These are phyloP conservation scores for Sporothrix pallida DNA, from an alignment of 2,329 filamentous ascomycete species.

Conservation along the genomic window DNA sequence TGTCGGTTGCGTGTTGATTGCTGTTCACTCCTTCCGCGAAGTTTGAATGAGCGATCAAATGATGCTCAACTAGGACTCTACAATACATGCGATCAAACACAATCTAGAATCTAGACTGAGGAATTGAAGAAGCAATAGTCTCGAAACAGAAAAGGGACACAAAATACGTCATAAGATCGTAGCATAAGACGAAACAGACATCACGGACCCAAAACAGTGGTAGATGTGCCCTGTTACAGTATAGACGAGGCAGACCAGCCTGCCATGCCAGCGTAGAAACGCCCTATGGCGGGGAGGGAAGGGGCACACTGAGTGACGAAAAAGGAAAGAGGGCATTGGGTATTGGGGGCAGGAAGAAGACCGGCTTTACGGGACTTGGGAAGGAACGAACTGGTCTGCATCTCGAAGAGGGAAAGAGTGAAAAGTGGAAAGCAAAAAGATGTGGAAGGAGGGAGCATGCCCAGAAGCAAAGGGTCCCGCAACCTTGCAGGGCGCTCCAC, in stretches of 20 bases:
- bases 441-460: too few species aligned
- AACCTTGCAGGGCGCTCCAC: slow-evolving; percentile 10
- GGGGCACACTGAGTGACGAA: slow-evolving; percentile 4
- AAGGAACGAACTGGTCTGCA: not conserved
- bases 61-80: too few species aligned
- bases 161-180: slow-evolving; percentile 13
- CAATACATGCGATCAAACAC: not conserved
- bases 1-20: not conserved
- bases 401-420: not conserved
- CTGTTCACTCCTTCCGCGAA: not conserved
- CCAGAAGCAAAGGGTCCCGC: not conserved
- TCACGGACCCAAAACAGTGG: not conserved
- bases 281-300: slow-evolving; percentile 12
- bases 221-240: not conserved
- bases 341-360: not conserved
- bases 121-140: not conserved
- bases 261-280: slow-evolving; percentile 24
- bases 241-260: slow-evolving; percentile 26
- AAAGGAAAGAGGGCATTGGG: not conserved
- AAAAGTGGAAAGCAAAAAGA: not conserved
- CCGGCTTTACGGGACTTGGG: not conserved
- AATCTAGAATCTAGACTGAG: not conserved
- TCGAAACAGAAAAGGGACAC: not conserved
- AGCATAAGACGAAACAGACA: not conserved
- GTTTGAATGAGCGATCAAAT: not conserved